Conservation (phyloP, 2,329 filamentous ascomycete genomes). For the Aureobasidium musti region DNA sequence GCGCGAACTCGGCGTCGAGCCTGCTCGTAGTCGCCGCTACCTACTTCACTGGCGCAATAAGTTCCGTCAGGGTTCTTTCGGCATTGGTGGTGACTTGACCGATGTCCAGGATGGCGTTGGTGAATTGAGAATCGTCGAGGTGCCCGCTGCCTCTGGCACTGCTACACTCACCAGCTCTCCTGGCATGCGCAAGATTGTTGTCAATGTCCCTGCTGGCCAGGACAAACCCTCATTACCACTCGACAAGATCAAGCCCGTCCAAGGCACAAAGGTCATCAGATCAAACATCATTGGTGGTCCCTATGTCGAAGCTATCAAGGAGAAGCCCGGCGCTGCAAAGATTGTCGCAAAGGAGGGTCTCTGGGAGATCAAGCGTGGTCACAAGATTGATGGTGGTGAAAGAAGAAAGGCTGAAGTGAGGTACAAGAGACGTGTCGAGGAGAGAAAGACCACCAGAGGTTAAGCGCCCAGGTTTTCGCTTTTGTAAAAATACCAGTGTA, state of each 20-base stretch:
- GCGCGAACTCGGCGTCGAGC: slow-evolving; percentile 81
- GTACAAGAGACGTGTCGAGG: slow-evolving; percentile 79
- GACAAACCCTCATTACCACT: slow-evolving; percentile 53
- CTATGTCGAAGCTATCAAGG: slow-evolving; percentile 68
- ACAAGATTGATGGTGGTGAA: slow-evolving; percentile 96
- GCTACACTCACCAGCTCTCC: slow-evolving; percentile 57
- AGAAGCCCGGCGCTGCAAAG: slow-evolving; percentile 61
- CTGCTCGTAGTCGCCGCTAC: slow-evolving; percentile 77
- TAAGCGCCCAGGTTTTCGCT: slow-evolving; percentile 26
- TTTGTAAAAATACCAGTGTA: slow-evolving; percentile 20
- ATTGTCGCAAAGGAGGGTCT: slow-evolving; percentile 79
- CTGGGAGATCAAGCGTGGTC: slow-evolving; percentile 85
- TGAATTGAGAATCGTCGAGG: slow-evolving; percentile 60
- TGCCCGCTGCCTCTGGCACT: slow-evolving; percentile 44
- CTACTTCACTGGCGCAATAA: slow-evolving; percentile 84
- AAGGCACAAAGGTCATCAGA: slow-evolving; percentile 67
- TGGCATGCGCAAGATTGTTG: slow-evolving; percentile 59
- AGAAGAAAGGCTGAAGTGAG: slow-evolving; percentile 81
- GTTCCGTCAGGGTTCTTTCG: slow-evolving; percentile 75
- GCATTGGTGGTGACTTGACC: slow-evolving; percentile 78
- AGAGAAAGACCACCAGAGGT: slow-evolving; percentile 68
- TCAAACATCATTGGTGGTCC: slow-evolving; percentile 73
- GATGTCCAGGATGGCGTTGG: slow-evolving; percentile 66
- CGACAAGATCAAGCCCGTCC: slow-evolving; percentile 56
- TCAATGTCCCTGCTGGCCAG: slow-evolving; percentile 58